These are phyloP conservation scores for Malassezia arunalokei DNA, from an alignment of 1,284 basidiomycete species.

Conservation along the genomic window DNA sequence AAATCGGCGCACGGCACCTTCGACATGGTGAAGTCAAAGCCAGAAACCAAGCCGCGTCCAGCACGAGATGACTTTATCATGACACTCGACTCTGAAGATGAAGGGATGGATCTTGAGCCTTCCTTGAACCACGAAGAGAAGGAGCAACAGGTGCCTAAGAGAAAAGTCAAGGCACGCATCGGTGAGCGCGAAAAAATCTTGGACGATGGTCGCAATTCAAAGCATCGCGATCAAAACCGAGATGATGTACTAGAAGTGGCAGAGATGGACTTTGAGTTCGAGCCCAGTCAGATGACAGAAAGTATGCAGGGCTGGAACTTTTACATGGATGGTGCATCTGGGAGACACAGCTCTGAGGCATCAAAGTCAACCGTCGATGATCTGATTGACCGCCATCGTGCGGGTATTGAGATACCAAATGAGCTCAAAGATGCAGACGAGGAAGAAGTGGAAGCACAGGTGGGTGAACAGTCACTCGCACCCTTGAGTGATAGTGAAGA, in stretches of 20 bases:
- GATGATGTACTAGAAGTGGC: conserved; percentile 23
- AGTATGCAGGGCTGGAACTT: conserved; percentile 30
- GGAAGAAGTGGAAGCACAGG: conserved; percentile 5
- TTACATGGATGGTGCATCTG: conserved; percentile 24
- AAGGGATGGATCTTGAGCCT: conserved; percentile 1
- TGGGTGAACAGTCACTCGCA: conserved; percentile 18
- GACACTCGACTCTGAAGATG: conserved; percentile 43
- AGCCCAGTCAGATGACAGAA: conserved; percentile 15
- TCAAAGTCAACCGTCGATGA: conserved; percentile 37
- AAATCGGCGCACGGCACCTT: not conserved
- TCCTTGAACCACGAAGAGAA: not conserved
- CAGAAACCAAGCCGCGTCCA: not conserved
- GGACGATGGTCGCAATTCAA: conserved; percentile 14
- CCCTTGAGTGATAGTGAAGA: conserved; percentile 49
- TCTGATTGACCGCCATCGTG: conserved; percentile 39
- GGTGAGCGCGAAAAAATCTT: conserved; percentile 33
- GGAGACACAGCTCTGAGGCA: conserved; percentile 14
- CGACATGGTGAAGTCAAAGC: not conserved
- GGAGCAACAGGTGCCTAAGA: not conserved
- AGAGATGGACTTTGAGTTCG: conserved; percentile 40
- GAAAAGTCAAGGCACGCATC: conserved; percentile 28
- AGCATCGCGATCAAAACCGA: not conserved
- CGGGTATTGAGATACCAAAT: conserved; percentile 14
- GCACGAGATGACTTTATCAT: conserved; percentile 39
- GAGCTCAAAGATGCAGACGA: conserved; percentile 9